A percentile compares a stretch with the other conserved stretches of the same genome.
Conservation (phyloP, 768 basidiomycete species). For the Nevesoporus exiguus region DNA sequence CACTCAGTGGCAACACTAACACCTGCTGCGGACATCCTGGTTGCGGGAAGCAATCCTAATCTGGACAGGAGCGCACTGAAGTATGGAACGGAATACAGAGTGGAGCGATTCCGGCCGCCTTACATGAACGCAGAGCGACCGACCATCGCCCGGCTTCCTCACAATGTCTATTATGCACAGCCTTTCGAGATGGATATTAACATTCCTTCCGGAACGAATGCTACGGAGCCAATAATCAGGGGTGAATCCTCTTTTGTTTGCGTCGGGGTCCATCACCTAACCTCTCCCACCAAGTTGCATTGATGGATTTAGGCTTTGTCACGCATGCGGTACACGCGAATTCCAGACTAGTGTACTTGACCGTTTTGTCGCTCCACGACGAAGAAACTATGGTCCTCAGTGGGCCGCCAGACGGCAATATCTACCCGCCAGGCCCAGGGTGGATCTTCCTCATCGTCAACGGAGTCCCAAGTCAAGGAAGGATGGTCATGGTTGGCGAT, state of each 20-base stretch:
- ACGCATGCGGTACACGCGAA: conserved; percentile 78
- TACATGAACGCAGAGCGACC: conserved; percentile 71
- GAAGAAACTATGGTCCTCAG: conserved; percentile 49
- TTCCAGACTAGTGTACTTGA: conserved; percentile 69
- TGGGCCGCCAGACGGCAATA: conserved; percentile 57
- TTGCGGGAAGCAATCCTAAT: conserved; percentile 84
- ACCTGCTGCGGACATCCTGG: conserved; percentile 67
- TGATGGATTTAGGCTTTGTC: conserved; percentile 82
- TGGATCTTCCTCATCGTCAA: conserved; percentile 68
- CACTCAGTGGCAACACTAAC: conserved; percentile 82
- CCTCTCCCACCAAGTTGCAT: conserved; percentile 43
- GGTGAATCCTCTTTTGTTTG: conserved; percentile 33
- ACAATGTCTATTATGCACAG: conserved; percentile 44
- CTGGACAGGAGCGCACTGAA: conserved; percentile 66
- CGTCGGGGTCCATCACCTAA: conserved; percentile 3
- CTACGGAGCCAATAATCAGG: conserved; percentile 42
- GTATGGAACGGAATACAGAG: conserved; percentile 85
- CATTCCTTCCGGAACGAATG: conserved; percentile 35
- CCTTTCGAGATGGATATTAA: conserved; percentile 44
- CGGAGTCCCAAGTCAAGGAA: conserved; percentile 62
- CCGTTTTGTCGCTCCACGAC: conserved; percentile 40
- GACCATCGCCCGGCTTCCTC: conserved; percentile 35
- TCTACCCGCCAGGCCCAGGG: conserved; percentile 82
- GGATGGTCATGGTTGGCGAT: conserved; percentile 65
- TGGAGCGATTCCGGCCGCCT: conserved; percentile 82